phyloP scores from a whole-genome alignment of 768 basidiomycete species.

The Pisolithus tinctorius region DNA sequence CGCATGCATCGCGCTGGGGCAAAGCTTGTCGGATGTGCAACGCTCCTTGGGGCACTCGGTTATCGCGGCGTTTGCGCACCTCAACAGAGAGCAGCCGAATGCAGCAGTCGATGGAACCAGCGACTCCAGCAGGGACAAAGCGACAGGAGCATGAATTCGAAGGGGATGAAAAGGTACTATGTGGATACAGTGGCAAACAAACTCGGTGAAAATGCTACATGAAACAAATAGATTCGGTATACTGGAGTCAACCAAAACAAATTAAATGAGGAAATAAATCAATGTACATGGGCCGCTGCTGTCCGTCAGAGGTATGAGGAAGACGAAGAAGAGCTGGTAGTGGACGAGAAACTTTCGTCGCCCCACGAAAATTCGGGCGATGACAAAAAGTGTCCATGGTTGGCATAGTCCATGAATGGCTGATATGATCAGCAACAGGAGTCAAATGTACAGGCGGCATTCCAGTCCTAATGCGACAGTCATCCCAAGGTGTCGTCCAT shows the following conservation, averaged over 20 bases:
- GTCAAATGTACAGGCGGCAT: background rate
- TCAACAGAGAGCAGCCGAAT: conserved; percentile 11
- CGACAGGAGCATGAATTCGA: background rate
- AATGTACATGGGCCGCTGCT: conserved; percentile 1
- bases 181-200: background rate
- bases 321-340: background rate
- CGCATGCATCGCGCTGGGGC: conserved; percentile 79
- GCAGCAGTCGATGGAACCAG: background rate
- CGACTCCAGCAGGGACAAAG: background rate
- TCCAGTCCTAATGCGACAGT: background rate
- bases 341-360: conserved; percentile 7
- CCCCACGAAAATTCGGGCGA: conserved; percentile 17
- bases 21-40: conserved; percentile 59
- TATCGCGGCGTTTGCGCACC: conserved; percentile 45
- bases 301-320: conserved; percentile 15
- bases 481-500: background rate
- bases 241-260: background rate
- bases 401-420: conserved; percentile 9
- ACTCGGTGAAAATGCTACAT: conserved; percentile 15
- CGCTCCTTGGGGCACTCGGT: conserved; percentile 48
- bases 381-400: conserved; percentile 1
- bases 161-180: background rate
- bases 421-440: conserved; percentile 5
- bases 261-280: conserved; percentile 24
- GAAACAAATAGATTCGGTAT: conserved; percentile 9